Base-by-base conservation (phyloP, 2,329 filamentous ascomycete species). In the Chrysoporthe cubensis region DNA sequence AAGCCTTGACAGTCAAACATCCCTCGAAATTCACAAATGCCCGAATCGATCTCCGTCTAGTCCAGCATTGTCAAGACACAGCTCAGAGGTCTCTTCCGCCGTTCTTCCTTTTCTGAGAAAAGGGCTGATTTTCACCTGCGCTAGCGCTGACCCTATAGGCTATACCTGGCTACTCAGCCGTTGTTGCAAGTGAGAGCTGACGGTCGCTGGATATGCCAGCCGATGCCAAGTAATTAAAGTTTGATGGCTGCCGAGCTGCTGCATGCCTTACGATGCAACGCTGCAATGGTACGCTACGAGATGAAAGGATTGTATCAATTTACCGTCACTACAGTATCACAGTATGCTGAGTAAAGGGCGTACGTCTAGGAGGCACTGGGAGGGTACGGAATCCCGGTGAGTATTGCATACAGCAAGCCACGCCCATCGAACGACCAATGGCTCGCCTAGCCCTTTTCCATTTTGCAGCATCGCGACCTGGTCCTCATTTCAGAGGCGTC, bases 261-360 rank as follows among this genome's bases (percentile, higher is more conserved):
- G 62, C 62, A 65, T 50, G 50, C 14, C 50, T 46, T 43, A 60
- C 40, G 56, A 63, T 68, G 63, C 34, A 57, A 70, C 62, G 54
- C 65, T 70, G 66, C 68, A 52, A 63, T 65, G 63, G 40, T 14
- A 62, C 26, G 32, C 61, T 60, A 34, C 60, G 52, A 67, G 50
- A 67, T 64, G 65, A 67, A 60, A 64, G 65, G 60, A 64, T 42
- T 56, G 40, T 26, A 44, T 5, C 13, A 54, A 54, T 54, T 34
- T 54, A 32, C 50, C 50, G 21, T 54, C 14, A 32, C 11, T 2
- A 54, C 48, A 14, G 32, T 11, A 13, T 13, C 21, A 52, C 21
- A 52, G 21, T 5, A 32, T 32, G 9, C 26, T 26, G 26, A 26
- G 26, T 26, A 26, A 26, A 40, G 9, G 37, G 21, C 13, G 21